Evolutionary conservation across 345 rosid species (phyloP), one percentile per base, ranked within the genome.

Genomic region (Hevea brasiliensis): DNA sequence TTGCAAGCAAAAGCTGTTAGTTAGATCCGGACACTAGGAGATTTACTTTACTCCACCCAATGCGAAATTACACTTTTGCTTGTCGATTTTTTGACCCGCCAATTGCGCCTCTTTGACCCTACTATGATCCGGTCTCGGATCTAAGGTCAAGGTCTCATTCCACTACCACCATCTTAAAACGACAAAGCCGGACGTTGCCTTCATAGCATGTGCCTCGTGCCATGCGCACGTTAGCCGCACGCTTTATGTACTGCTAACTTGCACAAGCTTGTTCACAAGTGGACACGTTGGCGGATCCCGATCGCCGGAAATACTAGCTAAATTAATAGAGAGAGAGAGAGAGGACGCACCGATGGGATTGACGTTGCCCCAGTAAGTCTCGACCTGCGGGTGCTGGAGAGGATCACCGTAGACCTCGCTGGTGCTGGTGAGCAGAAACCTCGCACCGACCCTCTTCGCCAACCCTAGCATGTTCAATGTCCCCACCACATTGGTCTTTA

Each of bases 331-430:
- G 6, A 2, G 12, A 32, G 20, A 8, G 18, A 45, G 20, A 35
- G 35, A 61, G n/a, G 1, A 81, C 75, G 57, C 74, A 93, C 98
- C 98, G 80, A 95, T 95, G 76, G 99, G 99, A 81, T 95, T 95
- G 79, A 95, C 99, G 89, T 95, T 95, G 81, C 99, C 99, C 99
- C 99, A 95, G 84, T 95, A 95, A 58, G 98, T 95, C 89, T 95
- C 99, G 58, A 89, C 92, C 89, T 95, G 99, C 12, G 99, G 99
- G 66, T 95, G 99, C 72, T 95, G 98, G 23, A 95, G 90, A 60
- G 99, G 99, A 83, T 95, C 99, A 9, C 99, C 99, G 79, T 95
- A 95, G 6, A 95, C 99, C 89, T 95, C 99, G 76, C 96, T 89
- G 62, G 99, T 95, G 75, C 99, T 95, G 10, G 99, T 92, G 45